phyloP scores from a whole-genome alignment of 495 filamentous ascomycete species.

The Trichoderma gamsii region DNA sequence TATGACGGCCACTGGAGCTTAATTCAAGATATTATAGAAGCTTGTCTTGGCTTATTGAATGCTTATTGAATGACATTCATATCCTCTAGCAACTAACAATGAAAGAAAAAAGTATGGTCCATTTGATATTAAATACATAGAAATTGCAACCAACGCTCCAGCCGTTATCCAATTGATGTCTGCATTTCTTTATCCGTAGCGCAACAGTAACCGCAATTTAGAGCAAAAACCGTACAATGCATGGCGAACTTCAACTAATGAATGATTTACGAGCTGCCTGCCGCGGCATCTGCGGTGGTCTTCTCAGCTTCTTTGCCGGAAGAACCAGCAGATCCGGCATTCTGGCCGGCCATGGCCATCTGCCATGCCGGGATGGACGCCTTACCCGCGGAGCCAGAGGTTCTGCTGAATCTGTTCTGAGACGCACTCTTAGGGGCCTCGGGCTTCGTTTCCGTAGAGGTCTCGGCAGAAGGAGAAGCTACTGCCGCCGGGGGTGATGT shows the following conservation, averaged over 20 bases:
- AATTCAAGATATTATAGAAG: neutral
- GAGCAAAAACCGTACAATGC: conserved; percentile 3
- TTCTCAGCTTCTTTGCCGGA: conserved; percentile 20
- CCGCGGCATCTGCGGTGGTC: conserved; percentile 22
- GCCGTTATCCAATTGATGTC: conserved; percentile 3
- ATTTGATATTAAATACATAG: conserved; percentile 14
- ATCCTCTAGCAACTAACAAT: neutral
- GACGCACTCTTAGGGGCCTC: neutral
- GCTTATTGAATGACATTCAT: neutral
- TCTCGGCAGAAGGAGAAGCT: conserved; percentile 29
- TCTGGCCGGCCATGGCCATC: conserved; percentile 65
- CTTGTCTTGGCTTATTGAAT: neutral
- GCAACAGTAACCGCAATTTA: neutral
- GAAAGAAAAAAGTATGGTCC: neutral
- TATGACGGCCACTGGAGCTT: neutral
- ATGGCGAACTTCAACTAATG: neutral
- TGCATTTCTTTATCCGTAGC: conserved; percentile 3
- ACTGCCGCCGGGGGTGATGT: conserved; percentile 24
- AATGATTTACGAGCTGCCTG: conserved; percentile 18
- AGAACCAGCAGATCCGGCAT: conserved; percentile 25
- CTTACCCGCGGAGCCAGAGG: conserved; percentile 37
- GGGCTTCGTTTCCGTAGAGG: conserved; percentile 21
- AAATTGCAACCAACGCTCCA: neutral
- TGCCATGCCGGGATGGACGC: conserved; percentile 91
- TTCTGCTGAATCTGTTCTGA: conserved; percentile 21